phyloP scores from a whole-genome alignment of 1,284 basidiomycete species.

The Pseudozyma tsukubaensis region DNA sequence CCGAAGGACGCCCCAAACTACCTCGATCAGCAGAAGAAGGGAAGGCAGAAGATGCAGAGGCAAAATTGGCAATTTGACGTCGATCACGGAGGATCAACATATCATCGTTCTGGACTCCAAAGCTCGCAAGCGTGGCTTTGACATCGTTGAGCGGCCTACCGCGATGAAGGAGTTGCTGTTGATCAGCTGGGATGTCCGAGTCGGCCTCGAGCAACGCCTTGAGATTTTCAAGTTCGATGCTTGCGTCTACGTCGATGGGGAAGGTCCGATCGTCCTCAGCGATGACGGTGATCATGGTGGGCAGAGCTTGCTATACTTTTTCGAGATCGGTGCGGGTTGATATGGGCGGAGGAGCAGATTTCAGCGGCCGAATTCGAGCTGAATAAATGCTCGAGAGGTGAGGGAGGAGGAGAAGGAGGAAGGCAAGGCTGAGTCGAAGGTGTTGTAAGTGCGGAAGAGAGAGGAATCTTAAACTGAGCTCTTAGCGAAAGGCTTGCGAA shows the following conservation, averaged over 20 bases:
- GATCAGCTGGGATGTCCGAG: constrained; percentile 45
- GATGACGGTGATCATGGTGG: constrained; percentile 63
- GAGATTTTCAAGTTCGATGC: constrained; percentile 63
- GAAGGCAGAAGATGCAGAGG: constrained; percentile 3
- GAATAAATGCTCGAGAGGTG: background rate
- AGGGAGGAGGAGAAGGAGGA: constrained; percentile 1
- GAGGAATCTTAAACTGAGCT: background rate
- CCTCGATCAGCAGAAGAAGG: constrained; percentile 1
- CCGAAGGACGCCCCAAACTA: background rate
- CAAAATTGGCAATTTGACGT: background rate
- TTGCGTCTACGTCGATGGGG: constrained; percentile 58
- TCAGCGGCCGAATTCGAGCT: background rate
- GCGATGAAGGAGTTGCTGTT: constrained; percentile 53
- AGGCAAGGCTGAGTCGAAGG: constrained; percentile 7
- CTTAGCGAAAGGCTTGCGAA: constrained; percentile 1
- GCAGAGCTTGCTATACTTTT: background rate
- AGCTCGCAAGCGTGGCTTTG: constrained; percentile 47
- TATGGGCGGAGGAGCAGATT: background rate
- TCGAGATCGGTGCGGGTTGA: no score
- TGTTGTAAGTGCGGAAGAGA: background rate
- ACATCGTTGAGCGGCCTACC: constrained; percentile 42
- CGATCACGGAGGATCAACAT: constrained; percentile 50
- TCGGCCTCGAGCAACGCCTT: constrained; percentile 63
- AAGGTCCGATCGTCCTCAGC: constrained; percentile 58
- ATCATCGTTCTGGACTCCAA: constrained; percentile 60